phyloP scores from a whole-genome alignment of 2,329 filamentous ascomycete genomes.

The Fusarium torulosum region DNA sequence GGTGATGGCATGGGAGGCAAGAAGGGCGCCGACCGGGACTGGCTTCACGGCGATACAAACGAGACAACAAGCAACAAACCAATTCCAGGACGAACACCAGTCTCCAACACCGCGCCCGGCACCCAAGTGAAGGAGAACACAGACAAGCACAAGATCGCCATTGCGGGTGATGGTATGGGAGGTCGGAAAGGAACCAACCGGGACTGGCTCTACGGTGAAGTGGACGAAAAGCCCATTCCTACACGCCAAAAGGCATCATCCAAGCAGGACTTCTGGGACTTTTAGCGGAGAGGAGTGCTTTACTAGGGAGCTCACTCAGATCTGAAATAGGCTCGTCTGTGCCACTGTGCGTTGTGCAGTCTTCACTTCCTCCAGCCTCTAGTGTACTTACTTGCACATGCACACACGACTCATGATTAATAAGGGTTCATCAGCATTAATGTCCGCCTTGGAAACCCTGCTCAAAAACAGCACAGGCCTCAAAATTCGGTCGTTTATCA shows the following conservation, averaged over 20 bases:
- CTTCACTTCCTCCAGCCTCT: not conserved
- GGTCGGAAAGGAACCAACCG: constrained; percentile 66
- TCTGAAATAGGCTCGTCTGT: constrained; percentile 1
- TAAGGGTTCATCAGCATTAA: constrained; percentile 14
- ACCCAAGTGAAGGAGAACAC: constrained; percentile 26
- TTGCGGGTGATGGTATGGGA: constrained; percentile 74
- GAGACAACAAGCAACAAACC: constrained; percentile 46
- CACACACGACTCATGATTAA: constrained; percentile 23
- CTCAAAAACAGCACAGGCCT: constrained; percentile 8
- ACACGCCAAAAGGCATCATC: constrained; percentile 53
- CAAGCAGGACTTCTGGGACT: constrained; percentile 63
- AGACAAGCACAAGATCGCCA: constrained; percentile 52
- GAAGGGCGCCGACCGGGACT: constrained; percentile 66
- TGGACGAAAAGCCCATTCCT: constrained; percentile 56
- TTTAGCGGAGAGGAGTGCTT: constrained; percentile 49
- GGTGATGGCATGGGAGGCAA: constrained; percentile 76
- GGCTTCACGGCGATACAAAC: constrained; percentile 50
- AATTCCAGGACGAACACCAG: constrained; percentile 53
- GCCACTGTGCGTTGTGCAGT: not conserved
- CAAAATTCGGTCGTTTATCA: not conserved
- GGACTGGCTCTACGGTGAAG: constrained; percentile 68
- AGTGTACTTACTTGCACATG: constrained; percentile 18
- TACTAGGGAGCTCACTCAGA: constrained; percentile 9
- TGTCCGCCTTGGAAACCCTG: constrained; percentile 26
- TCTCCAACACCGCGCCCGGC: constrained; percentile 12